phyloP scores from a whole-genome alignment of 2,329 filamentous ascomycete genomes.

The Magnaporthiopsis incrustans region DNA sequence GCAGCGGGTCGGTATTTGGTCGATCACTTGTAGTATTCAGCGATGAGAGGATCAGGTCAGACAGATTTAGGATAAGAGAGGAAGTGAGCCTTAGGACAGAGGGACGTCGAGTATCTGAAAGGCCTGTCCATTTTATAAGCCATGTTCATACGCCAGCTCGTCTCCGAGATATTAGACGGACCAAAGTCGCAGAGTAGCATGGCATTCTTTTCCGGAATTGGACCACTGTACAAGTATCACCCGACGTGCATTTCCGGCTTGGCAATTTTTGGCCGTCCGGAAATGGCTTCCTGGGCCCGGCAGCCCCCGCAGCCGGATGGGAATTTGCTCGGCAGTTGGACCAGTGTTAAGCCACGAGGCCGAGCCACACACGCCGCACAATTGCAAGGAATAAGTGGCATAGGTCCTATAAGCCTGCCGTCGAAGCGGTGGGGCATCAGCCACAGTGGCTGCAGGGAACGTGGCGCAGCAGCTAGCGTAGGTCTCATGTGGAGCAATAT shows the following conservation, averaged over 20 bases:
- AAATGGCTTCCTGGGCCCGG: neutral
- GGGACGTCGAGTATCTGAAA: neutral
- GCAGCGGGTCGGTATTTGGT: neutral
- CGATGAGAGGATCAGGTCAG: neutral
- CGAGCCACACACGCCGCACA: no score
- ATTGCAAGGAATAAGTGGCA: no score
- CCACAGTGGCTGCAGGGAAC: neutral
- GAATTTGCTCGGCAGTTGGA: neutral
- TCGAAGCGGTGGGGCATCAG: no score
- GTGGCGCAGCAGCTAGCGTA: slow-evolving; percentile 10
- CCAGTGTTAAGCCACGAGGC: no score
- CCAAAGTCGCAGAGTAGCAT: neutral
- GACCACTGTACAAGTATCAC: neutral
- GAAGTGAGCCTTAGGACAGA: no score
- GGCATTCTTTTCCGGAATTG: neutral
- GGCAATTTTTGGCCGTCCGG: neutral
- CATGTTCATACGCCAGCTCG: neutral
- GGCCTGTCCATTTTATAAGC: neutral
- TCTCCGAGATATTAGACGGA: neutral
- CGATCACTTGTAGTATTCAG: no score
- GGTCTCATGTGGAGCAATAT: slow-evolving; percentile 9
- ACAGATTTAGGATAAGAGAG: no score
- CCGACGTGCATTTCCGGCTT: neutral
- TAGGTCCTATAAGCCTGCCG: no score
- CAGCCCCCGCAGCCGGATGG: neutral